A percentile compares a stretch with the other conserved stretches of the same genome.
These are phyloP conservation scores for Dipteronia dyeriana DNA, from an alignment of 345 rosid genomes.

Conservation along the genomic window DNA sequence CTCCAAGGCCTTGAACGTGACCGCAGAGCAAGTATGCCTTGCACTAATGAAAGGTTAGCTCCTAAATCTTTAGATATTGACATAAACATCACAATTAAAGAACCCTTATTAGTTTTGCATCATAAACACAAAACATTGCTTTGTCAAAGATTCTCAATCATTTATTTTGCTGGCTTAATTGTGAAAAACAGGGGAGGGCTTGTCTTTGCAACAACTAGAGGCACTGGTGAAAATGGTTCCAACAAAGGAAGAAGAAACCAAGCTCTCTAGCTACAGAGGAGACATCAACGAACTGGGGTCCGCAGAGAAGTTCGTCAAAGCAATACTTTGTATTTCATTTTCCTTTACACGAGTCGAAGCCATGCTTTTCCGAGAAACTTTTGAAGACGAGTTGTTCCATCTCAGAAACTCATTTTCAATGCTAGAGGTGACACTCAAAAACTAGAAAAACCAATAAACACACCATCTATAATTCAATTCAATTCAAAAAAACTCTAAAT, in stretches of 20 bases:
- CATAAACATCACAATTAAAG: not conserved
- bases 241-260: slow-evolving; percentile 85
- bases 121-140: not conserved
- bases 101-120: not conserved
- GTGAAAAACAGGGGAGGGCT: slow-evolving; percentile 60
- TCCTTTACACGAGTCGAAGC: slow-evolving; percentile 78
- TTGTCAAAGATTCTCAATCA: not conserved
- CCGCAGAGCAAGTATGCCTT: slow-evolving; percentile 73
- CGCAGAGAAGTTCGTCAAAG: slow-evolving; percentile 74
- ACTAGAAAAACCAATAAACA: not conserved
- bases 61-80: not conserved
- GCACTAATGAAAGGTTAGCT: slow-evolving; percentile 71
- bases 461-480: not conserved
- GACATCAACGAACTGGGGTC: slow-evolving; percentile 74
- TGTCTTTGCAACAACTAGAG: slow-evolving; percentile 78
- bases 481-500: not conserved
- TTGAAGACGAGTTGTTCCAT: slow-evolving; percentile 87
- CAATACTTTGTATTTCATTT: slow-evolving; percentile 60
- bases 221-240: slow-evolving; percentile 93
- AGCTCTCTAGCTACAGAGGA: slow-evolving; percentile 71
- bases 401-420: slow-evolving; percentile 85
- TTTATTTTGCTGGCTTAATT: not conserved
- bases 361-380: slow-evolving; percentile 90
- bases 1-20: slow-evolving; percentile 72
- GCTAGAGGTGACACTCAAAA: slow-evolving; percentile 60